These are phyloP conservation scores for Penicillium verhagenii DNA, from an alignment of 495 filamentous ascomycete genomes.

Conservation along the genomic window DNA sequence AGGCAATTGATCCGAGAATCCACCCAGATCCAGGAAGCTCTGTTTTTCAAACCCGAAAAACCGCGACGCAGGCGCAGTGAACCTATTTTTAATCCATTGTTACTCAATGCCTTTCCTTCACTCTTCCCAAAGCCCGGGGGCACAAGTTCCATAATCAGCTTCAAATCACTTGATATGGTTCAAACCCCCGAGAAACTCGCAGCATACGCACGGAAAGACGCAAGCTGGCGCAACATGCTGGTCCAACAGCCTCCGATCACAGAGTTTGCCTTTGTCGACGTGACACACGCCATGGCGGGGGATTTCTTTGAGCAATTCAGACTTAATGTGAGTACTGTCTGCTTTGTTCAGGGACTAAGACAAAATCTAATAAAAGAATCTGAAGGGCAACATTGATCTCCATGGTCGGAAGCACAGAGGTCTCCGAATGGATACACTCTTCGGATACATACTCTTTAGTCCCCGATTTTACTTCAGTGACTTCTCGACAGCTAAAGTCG, in stretches of 20 bases:
- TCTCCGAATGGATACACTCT: no score
- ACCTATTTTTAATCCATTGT: not conserved
- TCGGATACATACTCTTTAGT: no score
- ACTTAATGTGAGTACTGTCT: no score
- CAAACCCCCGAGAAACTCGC: not conserved
- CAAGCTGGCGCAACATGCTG: slow-evolving; percentile 1
- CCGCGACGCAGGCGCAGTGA: not conserved
- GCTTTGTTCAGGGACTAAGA: no score
- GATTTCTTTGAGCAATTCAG: no score
- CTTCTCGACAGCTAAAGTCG: no score
- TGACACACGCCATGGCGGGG: no score
- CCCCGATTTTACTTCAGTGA: no score
- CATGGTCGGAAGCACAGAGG: no score
- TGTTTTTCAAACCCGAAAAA: not conserved
- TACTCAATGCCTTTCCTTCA: not conserved
- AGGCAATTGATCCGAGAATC: not conserved
- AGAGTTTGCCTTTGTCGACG: no score
- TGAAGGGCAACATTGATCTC: no score
- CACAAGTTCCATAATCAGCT: not conserved
- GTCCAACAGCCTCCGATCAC: not conserved
- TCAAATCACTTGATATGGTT: not conserved
- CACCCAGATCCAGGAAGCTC: not conserved
- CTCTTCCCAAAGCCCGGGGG: not conserved
- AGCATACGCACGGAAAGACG: not conserved
- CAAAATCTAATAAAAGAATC: no score